Conservation (phyloP, 306 rosid genomes). For the Trichosanthes truncata region DNA sequence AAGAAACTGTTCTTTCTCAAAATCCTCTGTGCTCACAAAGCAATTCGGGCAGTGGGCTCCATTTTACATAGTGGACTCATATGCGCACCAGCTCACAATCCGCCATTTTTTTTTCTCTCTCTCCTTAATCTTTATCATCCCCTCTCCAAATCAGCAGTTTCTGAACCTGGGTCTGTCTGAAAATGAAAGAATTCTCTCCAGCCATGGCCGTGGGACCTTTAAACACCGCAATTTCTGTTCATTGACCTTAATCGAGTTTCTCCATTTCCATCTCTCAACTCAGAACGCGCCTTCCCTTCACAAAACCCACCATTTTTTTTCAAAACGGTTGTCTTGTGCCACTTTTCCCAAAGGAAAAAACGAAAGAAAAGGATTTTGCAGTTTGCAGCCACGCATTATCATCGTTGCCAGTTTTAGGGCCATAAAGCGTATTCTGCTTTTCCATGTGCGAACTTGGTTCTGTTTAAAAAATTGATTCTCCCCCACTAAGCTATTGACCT, state of each 20-base stretch:
- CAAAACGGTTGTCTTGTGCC: slow-evolving; percentile 24
- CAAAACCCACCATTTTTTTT: neutral
- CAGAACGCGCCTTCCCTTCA: neutral
- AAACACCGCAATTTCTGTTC: neutral
- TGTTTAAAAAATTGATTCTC: slow-evolving; percentile 5
- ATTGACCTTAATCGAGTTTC: neutral
- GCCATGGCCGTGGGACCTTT: slow-evolving; percentile 5
- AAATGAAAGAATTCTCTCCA: neutral
- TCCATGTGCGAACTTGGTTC: slow-evolving; percentile 55
- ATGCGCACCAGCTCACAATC: slow-evolving; percentile 76
- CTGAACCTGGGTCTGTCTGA: neutral
- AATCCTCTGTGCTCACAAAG: neutral
- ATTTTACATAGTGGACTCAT: neutral
- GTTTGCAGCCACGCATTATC: slow-evolving; percentile 28
- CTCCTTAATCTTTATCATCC: neutral
- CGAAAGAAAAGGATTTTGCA: neutral
- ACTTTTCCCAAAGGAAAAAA: slow-evolving; percentile 8
- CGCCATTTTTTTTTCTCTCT: neutral
- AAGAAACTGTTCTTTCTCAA: neutral
- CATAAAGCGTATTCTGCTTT: slow-evolving; percentile 23
- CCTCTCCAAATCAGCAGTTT: neutral
- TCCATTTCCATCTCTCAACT: neutral
- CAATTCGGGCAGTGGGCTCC: slow-evolving; percentile 5
- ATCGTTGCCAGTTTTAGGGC: slow-evolving; percentile 29
- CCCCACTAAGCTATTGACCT: slow-evolving; percentile 16